Evolutionary conservation across 164 flowering plant genomes (phyloP), one percentile per base, ranked within the genome.

Genomic region (Buxus sempervirens): DNA sequence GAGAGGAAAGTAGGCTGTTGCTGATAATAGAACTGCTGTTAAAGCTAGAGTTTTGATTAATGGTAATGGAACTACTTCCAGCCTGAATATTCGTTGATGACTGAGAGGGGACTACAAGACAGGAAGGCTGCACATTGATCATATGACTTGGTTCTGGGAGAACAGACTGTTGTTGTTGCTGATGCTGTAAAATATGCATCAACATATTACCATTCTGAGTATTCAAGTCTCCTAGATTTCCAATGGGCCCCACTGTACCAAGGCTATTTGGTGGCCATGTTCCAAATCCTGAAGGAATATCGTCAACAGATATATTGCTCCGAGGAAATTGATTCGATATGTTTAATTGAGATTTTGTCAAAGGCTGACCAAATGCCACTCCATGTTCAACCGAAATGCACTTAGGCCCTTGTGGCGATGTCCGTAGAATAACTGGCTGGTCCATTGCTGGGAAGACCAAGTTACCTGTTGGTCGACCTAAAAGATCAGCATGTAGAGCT

Each of bases 51-150:
- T 64, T 79, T 62, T 75, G 89, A 72, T 77, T 80, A 22, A 78
- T 70, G 36, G 85, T 74, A 69, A 76, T 78, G 65, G 85, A 72
- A 77, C 58, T 82, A 63, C 72, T 83, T 70, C 76, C 84, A 6
- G 80, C 73, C 23, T 77, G 86, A 75, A 80, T 80, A 69, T 54
- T 72, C 55, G 70, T 75, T 60, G 82, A 76, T 16, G 84, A 75
- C 45, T 69, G 86, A 62, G 91, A 77, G 5, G 93, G 91, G n/a
- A 76, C 82, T 23, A 90, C 86, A 32, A 84, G 81, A 70, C 93
- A 87, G 67, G 96, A 88, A 20, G 93, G 93, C 67, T 88, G 91
- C 72, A 90, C 90, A 67, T 71, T 88, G 65, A 85, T 84, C 42
- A 81, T 70, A 53, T 79, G 82, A 74, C 75, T 74, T 20, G 88